Evolutionary conservation across 2,329 filamentous ascomycete species (phyloP).

Genomic region (Amylocarpus encephaloides): DNA sequence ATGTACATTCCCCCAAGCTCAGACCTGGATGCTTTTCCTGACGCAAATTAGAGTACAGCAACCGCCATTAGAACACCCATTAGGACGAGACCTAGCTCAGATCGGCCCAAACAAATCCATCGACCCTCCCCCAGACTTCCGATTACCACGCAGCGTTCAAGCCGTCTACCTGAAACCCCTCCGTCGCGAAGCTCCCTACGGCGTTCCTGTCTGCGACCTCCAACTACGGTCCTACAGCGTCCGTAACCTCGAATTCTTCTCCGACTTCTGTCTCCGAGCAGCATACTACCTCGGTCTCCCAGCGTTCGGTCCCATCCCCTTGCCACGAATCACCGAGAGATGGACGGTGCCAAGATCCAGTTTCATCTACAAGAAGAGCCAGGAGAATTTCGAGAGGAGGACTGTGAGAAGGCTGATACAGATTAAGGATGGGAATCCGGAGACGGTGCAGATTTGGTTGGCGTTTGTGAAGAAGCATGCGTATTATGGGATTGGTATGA

Average conservation of each 20-base stretch:
- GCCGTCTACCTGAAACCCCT: slow-evolving; percentile 82
- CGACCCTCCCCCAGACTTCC: slow-evolving; percentile 27
- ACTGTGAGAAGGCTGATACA: slow-evolving; percentile 82
- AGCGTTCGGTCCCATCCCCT: slow-evolving; percentile 75
- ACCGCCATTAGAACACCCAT: background rate
- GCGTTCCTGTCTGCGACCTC: slow-evolving; percentile 80
- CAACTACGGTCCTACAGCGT: slow-evolving; percentile 88
- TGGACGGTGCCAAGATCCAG: slow-evolving; percentile 88
- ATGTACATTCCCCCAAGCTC: background rate
- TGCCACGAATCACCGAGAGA: slow-evolving; percentile 80
- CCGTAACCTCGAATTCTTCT: slow-evolving; percentile 87
- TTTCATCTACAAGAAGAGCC: slow-evolving; percentile 95
- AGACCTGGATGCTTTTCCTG: too few relatives aligned
- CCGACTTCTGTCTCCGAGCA: slow-evolving; percentile 88
- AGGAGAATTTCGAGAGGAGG: slow-evolving; percentile 95
- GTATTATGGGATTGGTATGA: slow-evolving; percentile 97
- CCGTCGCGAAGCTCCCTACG: slow-evolving; percentile 65
- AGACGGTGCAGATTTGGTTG: slow-evolving; percentile 86
- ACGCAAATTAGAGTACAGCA: background rate
- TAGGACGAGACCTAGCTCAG: background rate
- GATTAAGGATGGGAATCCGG: slow-evolving; percentile 84
- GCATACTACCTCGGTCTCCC: slow-evolving; percentile 90
- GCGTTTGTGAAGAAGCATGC: slow-evolving; percentile 88
- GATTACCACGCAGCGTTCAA: slow-evolving; percentile 73
- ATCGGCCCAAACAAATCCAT: background rate